These are phyloP conservation scores for Stephania japonica DNA, from an alignment of 164 flowering plant genomes.

Conservation along the genomic window DNA sequence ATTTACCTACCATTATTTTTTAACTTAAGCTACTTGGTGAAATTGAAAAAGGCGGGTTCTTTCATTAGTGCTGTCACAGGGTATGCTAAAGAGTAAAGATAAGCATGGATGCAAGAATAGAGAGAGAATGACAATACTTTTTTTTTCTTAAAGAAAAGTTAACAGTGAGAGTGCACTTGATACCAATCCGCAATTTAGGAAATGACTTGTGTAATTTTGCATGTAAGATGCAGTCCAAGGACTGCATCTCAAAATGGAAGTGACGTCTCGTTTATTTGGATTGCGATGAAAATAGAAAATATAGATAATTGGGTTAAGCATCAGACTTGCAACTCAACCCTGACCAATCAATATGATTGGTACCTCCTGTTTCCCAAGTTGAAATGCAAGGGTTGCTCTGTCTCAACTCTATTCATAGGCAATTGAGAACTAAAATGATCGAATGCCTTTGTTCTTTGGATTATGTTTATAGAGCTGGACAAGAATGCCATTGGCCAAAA, in stretches of 20 bases:
- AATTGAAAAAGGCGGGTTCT: not conserved
- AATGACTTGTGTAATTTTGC: not conserved
- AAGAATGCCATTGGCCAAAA: not conserved
- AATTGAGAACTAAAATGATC: too few species aligned
- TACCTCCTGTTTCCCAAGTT: too few species aligned
- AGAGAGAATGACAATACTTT: not conserved
- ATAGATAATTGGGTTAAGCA: not conserved
- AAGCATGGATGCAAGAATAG: not conserved
- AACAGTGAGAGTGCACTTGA: not conserved
- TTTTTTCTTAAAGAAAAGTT: not conserved
- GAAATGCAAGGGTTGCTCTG: not conserved
- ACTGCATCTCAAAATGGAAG: not conserved
- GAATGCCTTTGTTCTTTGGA: not conserved
- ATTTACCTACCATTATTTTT: not conserved
- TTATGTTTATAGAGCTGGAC: not conserved
- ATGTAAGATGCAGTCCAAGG: not conserved
- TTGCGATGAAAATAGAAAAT: not conserved
- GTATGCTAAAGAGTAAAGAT: not conserved
- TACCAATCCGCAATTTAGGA: not conserved
- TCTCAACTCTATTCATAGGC: not conserved
- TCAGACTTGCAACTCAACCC: not conserved
- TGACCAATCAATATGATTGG: not conserved
- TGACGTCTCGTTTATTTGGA: not conserved
- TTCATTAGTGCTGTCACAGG: not conserved
- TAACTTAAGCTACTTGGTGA: not conserved